Conservation (phyloP, 2,329 filamentous ascomycete genomes). For the Neobulgaria alba region DNA sequence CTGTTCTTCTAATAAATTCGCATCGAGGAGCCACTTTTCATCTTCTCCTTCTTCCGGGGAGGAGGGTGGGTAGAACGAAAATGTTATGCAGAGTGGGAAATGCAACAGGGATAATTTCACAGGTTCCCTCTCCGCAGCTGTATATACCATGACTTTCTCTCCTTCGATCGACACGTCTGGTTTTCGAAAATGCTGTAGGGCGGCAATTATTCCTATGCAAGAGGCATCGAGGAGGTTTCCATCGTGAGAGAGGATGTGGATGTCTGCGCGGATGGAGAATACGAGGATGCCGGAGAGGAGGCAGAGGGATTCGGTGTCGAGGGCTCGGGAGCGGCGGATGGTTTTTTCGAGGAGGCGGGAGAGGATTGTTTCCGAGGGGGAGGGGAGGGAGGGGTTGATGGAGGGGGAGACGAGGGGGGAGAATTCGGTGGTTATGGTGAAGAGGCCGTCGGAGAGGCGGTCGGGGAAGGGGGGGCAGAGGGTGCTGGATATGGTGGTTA, state of each 20-base stretch:
- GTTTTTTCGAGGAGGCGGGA: slow-evolving; percentile 67
- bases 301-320: slow-evolving; percentile 93
- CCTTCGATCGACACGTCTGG: slow-evolving; percentile 84
- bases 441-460: slow-evolving; percentile 3
- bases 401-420: slow-evolving; percentile 2
- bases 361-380: not conserved
- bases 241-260: slow-evolving; percentile 86
- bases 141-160: slow-evolving; percentile 77
- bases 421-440: slow-evolving; percentile 4
- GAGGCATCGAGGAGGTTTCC: slow-evolving; percentile 81
- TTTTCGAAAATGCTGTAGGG: slow-evolving; percentile 82
- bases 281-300: slow-evolving; percentile 85
- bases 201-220: slow-evolving; percentile 80
- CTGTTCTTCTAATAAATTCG: slow-evolving; percentile 67
- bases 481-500: slow-evolving; percentile 80
- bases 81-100: slow-evolving; percentile 84
- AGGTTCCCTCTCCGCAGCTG: slow-evolving; percentile 75
- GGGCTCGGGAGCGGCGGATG: slow-evolving; percentile 79
- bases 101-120: slow-evolving; percentile 87
- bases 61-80: slow-evolving; percentile 57
- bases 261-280: slow-evolving; percentile 83
- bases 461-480: slow-evolving; percentile 35
- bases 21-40: slow-evolving; percentile 63
- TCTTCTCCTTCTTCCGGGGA: slow-evolving; percentile 42
- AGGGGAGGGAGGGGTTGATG: not conserved